A percentile compares a stretch with the other conserved stretches of the same genome.
phyloP scores from a whole-genome alignment of 75 land plant species.

The Selaginella tamariscina region DNA sequence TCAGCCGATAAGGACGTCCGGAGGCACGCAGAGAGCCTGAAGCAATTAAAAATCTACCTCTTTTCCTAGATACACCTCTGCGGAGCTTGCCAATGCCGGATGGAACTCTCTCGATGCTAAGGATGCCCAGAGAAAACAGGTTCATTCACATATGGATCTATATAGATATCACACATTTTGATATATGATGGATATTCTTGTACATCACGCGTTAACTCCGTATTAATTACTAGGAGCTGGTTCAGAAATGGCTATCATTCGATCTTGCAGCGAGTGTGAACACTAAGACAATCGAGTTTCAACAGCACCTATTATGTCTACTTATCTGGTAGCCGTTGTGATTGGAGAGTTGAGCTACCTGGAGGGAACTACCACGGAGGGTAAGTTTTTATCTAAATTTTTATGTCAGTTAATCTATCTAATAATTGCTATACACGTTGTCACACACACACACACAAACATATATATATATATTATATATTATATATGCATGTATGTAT shows the following conservation, averaged over 20 bases:
- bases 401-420: background rate
- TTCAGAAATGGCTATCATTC: no score
- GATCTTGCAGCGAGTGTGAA: slow-evolving; percentile 41
- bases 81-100: slow-evolving; percentile 51
- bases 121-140: slow-evolving; percentile 52
- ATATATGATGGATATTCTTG: no score
- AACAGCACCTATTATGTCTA: slow-evolving; percentile 92
- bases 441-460: no score
- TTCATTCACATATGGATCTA: no score
- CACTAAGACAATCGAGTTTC: slow-evolving; percentile 42
- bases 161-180: no score
- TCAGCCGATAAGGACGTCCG: slow-evolving; percentile 53
- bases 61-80: slow-evolving; percentile 48
- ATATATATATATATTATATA: no score
- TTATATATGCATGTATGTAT: no score
- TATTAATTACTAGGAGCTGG: slow-evolving; percentile 83
- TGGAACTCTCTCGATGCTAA: slow-evolving; percentile 80
- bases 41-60: slow-evolving; percentile 60
- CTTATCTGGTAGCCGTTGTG: slow-evolving; percentile 89
- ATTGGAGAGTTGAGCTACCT: slow-evolving; percentile 80
- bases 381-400: slow-evolving; percentile 26
- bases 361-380: slow-evolving; percentile 60
- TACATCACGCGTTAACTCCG: no score
- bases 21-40: slow-evolving; percentile 69
- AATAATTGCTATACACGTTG: background rate